phyloP scores from a whole-genome alignment of 257 asterid species.

The Forsythia viridissima region DNA sequence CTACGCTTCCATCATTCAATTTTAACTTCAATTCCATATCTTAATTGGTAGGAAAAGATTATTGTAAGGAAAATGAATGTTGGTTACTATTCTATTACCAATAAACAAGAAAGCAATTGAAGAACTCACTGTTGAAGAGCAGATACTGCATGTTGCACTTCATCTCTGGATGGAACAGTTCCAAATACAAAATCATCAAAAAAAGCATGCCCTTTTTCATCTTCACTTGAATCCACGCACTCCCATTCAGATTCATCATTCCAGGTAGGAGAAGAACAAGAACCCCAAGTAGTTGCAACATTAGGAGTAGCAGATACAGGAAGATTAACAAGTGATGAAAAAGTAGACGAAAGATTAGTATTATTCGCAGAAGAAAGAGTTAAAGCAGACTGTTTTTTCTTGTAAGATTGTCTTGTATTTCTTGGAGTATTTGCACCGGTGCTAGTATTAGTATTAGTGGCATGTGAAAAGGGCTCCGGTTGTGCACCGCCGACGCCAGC shows the following conservation, averaged over 20 bases:
- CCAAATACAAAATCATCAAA: slow-evolving; percentile 57
- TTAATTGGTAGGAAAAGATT: not conserved
- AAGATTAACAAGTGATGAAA: slow-evolving; percentile 24
- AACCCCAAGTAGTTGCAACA: slow-evolving; percentile 30
- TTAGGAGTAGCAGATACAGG: slow-evolving; percentile 31
- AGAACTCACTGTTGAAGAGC: slow-evolving; percentile 68
- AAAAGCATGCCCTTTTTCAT: slow-evolving; percentile 21
- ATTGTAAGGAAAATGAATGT: not conserved
- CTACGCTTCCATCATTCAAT: not conserved
- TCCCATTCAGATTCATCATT: slow-evolving; percentile 66
- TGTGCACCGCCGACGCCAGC: slow-evolving; percentile 44
- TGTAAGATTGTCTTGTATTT: slow-evolving; percentile 2
- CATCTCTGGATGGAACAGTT: slow-evolving; percentile 59
- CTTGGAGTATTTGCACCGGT: slow-evolving; percentile 1
- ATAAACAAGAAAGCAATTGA: not conserved
- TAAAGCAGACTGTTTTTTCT: slow-evolving; percentile 4
- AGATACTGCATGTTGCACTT: slow-evolving; percentile 64
- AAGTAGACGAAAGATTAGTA: slow-evolving; percentile 19
- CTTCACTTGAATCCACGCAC: slow-evolving; percentile 36
- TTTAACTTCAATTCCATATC: not conserved
- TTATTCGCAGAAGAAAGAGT: slow-evolving; percentile 32
- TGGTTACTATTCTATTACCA: not conserved
- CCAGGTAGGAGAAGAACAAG: slow-evolving; percentile 31
- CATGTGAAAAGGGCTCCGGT: slow-evolving; percentile 43
- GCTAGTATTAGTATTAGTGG: slow-evolving; percentile 18